Conservation (phyloP, 2,329 filamentous ascomycete species). For the Ilyonectria sp. region DNA sequence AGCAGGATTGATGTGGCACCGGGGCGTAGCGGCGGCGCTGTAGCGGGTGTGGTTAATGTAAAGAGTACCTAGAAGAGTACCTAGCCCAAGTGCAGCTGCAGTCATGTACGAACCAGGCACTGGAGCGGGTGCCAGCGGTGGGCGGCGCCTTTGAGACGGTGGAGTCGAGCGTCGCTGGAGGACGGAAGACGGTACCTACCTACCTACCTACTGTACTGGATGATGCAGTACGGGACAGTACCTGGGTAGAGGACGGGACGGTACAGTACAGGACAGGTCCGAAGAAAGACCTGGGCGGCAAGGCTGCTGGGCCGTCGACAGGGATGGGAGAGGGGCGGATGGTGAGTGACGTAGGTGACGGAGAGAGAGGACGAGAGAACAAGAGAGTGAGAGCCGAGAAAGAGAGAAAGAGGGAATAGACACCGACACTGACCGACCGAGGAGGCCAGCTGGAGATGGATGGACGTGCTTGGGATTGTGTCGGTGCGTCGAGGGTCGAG, state of each 20-base stretch:
- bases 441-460: constrained; percentile 31
- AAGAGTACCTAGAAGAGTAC: constrained; percentile 9
- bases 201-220: background rate
- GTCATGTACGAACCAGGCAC: constrained; percentile 10
- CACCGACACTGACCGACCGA: constrained; percentile 30
- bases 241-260: too few species aligned
- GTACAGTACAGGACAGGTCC: too few species aligned
- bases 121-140: constrained; percentile 34
- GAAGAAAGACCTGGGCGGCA: too few species aligned
- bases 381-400: constrained; percentile 8
- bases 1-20: constrained; percentile 24
- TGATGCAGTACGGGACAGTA: background rate
- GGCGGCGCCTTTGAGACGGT: constrained; percentile 31
- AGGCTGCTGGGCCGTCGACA: background rate
- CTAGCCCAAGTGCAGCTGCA: constrained; percentile 16
- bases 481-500: constrained; percentile 23
- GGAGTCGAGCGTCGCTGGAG: constrained; percentile 31
- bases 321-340: background rate
- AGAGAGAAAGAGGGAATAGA: background rate
- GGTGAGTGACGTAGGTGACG: constrained; percentile 1
- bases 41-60: constrained; percentile 21
- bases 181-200: background rate
- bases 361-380: background rate
- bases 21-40: constrained; percentile 30
- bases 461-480: constrained; percentile 10